Conservation (phyloP, 352 stramenopile species). For the Phytophthora quininea region DNA sequence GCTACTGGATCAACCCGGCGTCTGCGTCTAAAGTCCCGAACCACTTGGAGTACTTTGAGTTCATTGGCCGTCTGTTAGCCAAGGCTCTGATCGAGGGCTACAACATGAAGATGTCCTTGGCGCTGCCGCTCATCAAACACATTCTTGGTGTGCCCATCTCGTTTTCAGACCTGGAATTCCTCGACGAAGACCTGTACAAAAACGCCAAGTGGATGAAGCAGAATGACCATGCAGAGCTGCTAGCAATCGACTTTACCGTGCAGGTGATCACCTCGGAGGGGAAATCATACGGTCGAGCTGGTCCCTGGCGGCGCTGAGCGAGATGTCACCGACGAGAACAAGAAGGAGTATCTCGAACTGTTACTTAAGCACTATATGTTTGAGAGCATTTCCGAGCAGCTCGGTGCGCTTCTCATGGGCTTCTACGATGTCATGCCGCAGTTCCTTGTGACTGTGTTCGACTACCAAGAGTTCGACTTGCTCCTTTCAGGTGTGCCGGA, state of each 20-base stretch:
- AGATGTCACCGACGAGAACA: constrained; percentile 91
- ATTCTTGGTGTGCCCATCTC: constrained; percentile 96
- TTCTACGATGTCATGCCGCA: constrained; percentile 92
- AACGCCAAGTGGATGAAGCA: constrained; percentile 88
- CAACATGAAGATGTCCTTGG: constrained; percentile 96
- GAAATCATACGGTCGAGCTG: constrained; percentile 82
- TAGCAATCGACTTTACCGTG: constrained; percentile 85
- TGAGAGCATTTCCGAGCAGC: constrained; percentile 93
- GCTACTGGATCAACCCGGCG: constrained; percentile 89
- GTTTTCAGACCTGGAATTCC: constrained; percentile 95
- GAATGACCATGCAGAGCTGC: constrained; percentile 77
- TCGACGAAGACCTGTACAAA: constrained; percentile 86
- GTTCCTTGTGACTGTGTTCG: constrained; percentile 86
- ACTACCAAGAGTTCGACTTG: constrained; percentile 91
- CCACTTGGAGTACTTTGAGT: constrained; percentile 97
- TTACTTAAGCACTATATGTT: constrained; percentile 99
- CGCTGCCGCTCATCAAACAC: constrained; percentile 98
- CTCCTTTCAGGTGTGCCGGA: constrained; percentile 88
- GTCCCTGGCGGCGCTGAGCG: constrained; percentile 73
- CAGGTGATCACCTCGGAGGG: constrained; percentile 77
- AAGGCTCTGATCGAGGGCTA: constrained; percentile 97
- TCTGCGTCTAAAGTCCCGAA: constrained; percentile 85
- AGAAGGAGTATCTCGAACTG: constrained; percentile 89
- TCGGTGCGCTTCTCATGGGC: constrained; percentile 82
- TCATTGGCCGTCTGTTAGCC: constrained; percentile 94